Base-by-base conservation (phyloP, 1,284 basidiomycete genomes). In the Caloboletus firmus region DNA sequence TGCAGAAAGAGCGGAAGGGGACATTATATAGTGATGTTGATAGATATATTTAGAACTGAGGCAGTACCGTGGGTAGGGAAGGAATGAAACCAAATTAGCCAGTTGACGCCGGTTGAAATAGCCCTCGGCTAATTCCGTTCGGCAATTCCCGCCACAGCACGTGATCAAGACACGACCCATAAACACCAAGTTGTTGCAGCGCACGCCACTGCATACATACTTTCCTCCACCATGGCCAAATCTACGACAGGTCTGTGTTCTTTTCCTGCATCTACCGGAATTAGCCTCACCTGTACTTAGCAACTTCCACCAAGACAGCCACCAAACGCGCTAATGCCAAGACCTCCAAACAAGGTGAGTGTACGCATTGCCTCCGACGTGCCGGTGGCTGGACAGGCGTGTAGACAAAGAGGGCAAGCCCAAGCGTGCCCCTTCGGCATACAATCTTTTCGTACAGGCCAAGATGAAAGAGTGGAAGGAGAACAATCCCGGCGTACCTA, bases 391-490 rank as follows among this genome's bases (percentile, higher is more conserved):
- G 15, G 17, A 51, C 54, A 41, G 26, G 30, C 47, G 40, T 32
- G 9, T 49, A 73, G 71, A 70, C 53, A 75, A 70, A 17, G 69
- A 63, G 40, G 76, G 73, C 49, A 83, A 81, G 59, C 66, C 74
- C 11, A 83, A 83, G 62, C 80, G 81, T 42, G 69, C 74, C 22
- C 81, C 80, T 2, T 76, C 74, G 1, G 78, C 80, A 24, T 84
- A 83, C 63, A 80, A 83, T 60, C 67, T 77, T 39, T 84, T 78
- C 61, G 76, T 83, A 56, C 74, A 77, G 54, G 74, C 74, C 17
- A 64, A 83, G 55, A 78, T 84, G 72, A 79, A 79, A 59, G 71
- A 70, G 18, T 84, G 79, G 77, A 79, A 74, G 50, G 77, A 74
- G 41, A 74, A 72, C n/a, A 75, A 84, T 60, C 79, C 79, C 2